Evolutionary conservation across 2,329 filamentous ascomycete genomes (phyloP).

Genomic region (Apiospora phragmitis): DNA sequence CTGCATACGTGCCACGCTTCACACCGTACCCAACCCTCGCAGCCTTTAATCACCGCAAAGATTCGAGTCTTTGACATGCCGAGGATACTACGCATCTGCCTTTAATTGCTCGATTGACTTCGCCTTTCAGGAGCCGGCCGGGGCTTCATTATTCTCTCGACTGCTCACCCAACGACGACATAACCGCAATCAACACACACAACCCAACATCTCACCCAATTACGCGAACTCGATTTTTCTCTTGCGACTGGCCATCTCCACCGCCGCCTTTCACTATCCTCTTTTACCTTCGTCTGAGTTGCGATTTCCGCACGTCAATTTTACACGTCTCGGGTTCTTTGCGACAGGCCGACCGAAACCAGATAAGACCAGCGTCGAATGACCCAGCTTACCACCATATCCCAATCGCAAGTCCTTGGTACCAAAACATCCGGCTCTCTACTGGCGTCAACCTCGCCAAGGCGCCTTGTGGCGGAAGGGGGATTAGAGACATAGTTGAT

Average conservation of each 20-base stretch:
- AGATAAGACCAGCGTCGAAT: background rate
- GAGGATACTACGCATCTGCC: background rate
- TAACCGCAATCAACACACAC: background rate
- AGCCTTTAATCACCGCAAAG: background rate
- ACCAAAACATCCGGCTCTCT: slow-evolving; percentile 9
- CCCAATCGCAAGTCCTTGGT: background rate
- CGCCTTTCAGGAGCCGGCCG: background rate
- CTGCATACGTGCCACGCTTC: background rate
- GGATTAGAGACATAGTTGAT: slow-evolving; percentile 38
- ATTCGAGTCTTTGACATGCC: background rate
- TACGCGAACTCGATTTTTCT: background rate
- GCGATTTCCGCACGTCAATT: background rate
- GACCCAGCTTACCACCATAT: background rate
- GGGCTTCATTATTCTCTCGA: background rate
- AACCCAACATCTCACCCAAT: background rate
- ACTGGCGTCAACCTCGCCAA: slow-evolving; percentile 22
- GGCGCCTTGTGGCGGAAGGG: slow-evolving; percentile 34
- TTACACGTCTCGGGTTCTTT: background rate
- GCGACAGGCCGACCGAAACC: background rate
- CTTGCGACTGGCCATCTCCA: background rate
- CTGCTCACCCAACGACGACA: background rate
- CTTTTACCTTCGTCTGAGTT: background rate
- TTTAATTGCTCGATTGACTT: slow-evolving; percentile 5
- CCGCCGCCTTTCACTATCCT: background rate
- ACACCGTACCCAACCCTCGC: background rate